phyloP scores from a whole-genome alignment of 805 yeast genomes.

The Nakazawaea ishiwadae region DNA sequence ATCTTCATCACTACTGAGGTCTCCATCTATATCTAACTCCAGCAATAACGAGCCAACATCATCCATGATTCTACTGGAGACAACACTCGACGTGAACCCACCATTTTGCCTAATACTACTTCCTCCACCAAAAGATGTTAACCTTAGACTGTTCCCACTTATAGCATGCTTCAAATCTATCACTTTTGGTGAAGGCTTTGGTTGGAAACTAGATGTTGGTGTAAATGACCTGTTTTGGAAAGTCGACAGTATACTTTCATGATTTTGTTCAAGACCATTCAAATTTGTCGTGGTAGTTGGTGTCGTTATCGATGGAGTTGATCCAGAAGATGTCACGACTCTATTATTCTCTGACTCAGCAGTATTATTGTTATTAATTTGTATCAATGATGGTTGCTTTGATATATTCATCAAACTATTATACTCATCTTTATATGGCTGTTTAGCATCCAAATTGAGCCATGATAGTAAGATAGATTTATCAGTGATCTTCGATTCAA shows the following conservation, averaged over 20 bases:
- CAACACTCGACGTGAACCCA: slow-evolving; percentile 6
- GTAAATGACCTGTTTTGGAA: slow-evolving; percentile 7
- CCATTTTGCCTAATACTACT: slow-evolving; percentile 2
- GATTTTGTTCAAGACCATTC: neutral
- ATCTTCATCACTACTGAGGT: slow-evolving; percentile 13
- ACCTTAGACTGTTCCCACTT: slow-evolving; percentile 3
- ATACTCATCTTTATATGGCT: slow-evolving; percentile 1
- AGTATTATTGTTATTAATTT: neutral
- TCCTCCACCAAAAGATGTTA: neutral
- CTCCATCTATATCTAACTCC: slow-evolving; percentile 14
- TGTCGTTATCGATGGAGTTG: slow-evolving; percentile 6
- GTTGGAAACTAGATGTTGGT: slow-evolving; percentile 7
- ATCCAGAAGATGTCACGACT: neutral
- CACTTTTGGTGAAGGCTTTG: slow-evolving; percentile 22
- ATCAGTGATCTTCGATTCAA: neutral
- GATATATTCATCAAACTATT: slow-evolving; percentile 5
- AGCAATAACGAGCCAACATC: slow-evolving; percentile 13
- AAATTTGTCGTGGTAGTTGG: slow-evolving; percentile 2
- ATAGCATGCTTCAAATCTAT: slow-evolving; percentile 27
- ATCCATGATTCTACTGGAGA: slow-evolving; percentile 12
- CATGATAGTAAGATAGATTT: slow-evolving; percentile 3
- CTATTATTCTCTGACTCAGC: neutral
- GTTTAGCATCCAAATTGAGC: slow-evolving; percentile 5
- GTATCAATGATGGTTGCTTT: slow-evolving; percentile 4
- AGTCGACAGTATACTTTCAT: neutral